Base-by-base conservation (phyloP, 2,329 filamentous ascomycete genomes). In the Metarhizium brunneum region DNA sequence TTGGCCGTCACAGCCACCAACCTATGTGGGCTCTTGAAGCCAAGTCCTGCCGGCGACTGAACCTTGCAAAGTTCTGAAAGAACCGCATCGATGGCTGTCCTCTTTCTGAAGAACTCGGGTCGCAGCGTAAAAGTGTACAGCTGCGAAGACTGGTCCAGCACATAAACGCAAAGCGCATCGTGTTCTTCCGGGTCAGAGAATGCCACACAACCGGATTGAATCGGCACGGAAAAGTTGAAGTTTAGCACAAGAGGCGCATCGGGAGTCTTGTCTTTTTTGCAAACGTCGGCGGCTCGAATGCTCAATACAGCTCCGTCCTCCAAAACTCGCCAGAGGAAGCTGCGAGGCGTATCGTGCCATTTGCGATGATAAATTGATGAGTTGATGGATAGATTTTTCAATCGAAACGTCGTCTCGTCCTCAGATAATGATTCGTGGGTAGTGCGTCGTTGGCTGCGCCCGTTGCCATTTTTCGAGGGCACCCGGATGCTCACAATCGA, bases 241-340 rank as follows among this genome's bases (percentile, higher is more conserved):
- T 90, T 84, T 52, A 96, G 77, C 4, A 88, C 86, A 53, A 94
- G 75, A 60, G 86, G 83, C 54, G 88, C 83, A 70, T 95, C 90
- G 47, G 77, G 71, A 25, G 84, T 80, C 62, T 77, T 80, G 58
- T 78, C 79, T 61, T 78, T 82, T 73, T 81, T 91, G 68, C 84
- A 87, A 61, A 96, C 74, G 71, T 99, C 94, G 58, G 89, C 84
- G 45, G 84, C 85, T 66, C 90, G 87, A 52, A 99, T 79, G 72
- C 94, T 92, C 63, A 99, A 78, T 59, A 90, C 77, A 62, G 82
- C 88, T 65, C 85, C 84, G 64, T 90, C 84, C 65, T 95, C 87
- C 58, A 96, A 74, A 43, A 97, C 80, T 63, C 92, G 84, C 94
- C 94, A 99, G 50, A 96, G 79, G 67, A 97, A 95, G 70, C 84